Evolutionary conservation across 2,329 filamentous ascomycete species (phyloP).

Genomic region (Eutypa lata): DNA sequence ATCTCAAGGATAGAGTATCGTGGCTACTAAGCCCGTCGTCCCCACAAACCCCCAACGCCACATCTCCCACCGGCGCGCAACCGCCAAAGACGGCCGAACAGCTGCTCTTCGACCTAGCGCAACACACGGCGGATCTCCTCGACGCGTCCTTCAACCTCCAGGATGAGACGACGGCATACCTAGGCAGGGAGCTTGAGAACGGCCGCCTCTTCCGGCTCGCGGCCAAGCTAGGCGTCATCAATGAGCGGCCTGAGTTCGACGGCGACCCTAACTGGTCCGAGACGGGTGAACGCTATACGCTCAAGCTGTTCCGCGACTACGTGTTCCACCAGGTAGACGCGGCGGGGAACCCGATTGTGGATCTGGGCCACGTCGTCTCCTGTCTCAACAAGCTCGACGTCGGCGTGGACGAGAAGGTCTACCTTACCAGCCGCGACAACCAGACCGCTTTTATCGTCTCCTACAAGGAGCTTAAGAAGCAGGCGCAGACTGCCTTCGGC

Average conservation of each 20-base stretch:
- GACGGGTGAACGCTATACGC: constrained; percentile 84
- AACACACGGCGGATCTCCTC: constrained; percentile 71
- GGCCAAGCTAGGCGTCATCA: constrained; percentile 80
- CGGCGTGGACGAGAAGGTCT: constrained; percentile 81
- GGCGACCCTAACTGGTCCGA: constrained; percentile 81
- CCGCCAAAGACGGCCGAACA: constrained; percentile 73
- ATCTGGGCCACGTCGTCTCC: constrained; percentile 81
- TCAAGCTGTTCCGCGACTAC: constrained; percentile 95
- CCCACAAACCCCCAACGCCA: constrained; percentile 38
- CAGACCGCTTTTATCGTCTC: constrained; percentile 84
- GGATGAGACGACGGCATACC: constrained; percentile 69
- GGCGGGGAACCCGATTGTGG: constrained; percentile 76
- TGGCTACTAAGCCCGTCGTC: constrained; percentile 75
- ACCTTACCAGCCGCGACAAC: constrained; percentile 83
- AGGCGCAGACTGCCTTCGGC: constrained; percentile 54
- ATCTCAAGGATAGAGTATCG: constrained; percentile 73
- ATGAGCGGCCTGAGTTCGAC: constrained; percentile 84
- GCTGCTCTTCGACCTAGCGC: constrained; percentile 74
- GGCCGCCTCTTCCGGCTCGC: constrained; percentile 77
- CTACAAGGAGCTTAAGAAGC: constrained; percentile 82
- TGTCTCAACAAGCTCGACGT: constrained; percentile 92
- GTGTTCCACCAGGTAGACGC: constrained; percentile 94
- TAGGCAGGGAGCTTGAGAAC: constrained; percentile 85
- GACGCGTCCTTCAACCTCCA: constrained; percentile 76
- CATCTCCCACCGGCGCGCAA: too few species aligned